Base-by-base conservation (phyloP, 495 filamentous ascomycete genomes). In the Neurospora sp. region DNA sequence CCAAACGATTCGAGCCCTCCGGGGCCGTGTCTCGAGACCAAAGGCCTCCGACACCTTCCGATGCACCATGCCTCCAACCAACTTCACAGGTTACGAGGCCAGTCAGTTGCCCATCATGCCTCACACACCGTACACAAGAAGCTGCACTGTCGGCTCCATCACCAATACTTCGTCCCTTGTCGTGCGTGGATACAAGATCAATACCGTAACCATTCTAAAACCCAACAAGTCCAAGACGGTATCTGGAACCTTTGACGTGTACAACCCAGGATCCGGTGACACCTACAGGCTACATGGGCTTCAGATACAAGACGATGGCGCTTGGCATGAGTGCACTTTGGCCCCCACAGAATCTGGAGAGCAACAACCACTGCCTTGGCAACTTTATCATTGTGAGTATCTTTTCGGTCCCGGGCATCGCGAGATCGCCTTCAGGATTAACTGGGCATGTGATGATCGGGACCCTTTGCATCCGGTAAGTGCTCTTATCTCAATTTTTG, bases 71-170 rank as follows among this genome's bases (percentile, higher is more conserved):
- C 38, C 71, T 4, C 2, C 70, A 0, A 46, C 69, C 35, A 46
- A 72, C 4, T 71, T 78, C 8, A 74, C 77, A 35, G 78, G 77
- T 0, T 80, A 80, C 31, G 66, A 72, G 18, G 69, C 80, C 83
- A 54, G 23, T 12, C 85, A 76, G 0, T 74, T 78, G 16, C 81
- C 77, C 7, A 69, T 69, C 37, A 78, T 85, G 62, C 87, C 88
- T 74, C 90, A 92, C 35, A 82, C 77, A 54, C 82, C 81, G 31
- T 86, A 88, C 5, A 74, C 75, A 79, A 88, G 89, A 70, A 85
- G 81, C 72, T 85, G 86, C 76, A 89, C 86, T 10, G 74, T 79
- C 18, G 54, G 70, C 27, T 80, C 78, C 14, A 69, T 79, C 69
- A 18, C 74, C 72, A 77, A 78, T 72, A 72, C 74, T 5, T 75